These are phyloP conservation scores for Ustilago curta DNA, from an alignment of 1,284 basidiomycete genomes.

Conservation along the genomic window DNA sequence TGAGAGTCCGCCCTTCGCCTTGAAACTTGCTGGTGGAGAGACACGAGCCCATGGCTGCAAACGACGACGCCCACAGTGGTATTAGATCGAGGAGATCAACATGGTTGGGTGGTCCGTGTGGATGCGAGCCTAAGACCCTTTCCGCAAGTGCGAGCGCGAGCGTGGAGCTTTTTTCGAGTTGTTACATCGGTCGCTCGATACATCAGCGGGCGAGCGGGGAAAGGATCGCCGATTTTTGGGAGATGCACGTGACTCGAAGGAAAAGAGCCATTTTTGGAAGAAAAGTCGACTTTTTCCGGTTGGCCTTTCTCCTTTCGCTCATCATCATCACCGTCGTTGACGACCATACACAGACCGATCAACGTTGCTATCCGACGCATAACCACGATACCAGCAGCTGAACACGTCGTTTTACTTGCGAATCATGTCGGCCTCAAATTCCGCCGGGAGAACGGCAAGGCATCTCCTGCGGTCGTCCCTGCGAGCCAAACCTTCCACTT, in stretches of 20 bases:
- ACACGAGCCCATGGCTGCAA: constrained; percentile 35
- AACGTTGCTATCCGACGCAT: background rate
- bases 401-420: background rate
- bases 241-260: constrained; percentile 1
- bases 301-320: background rate
- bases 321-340: constrained; percentile 3
- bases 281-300: background rate
- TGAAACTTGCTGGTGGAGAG: constrained; percentile 27
- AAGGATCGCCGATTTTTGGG: constrained; percentile 2
- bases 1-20: constrained; percentile 33
- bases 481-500: constrained; percentile 21
- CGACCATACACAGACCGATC: background rate
- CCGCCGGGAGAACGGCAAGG: constrained; percentile 23
- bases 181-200: background rate
- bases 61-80: background rate
- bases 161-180: background rate
- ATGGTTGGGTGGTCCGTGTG: background rate
- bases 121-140: background rate
- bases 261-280: constrained; percentile 1
- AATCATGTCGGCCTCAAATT: constrained; percentile 26
- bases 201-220: too few relatives aligned
- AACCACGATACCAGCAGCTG: background rate
- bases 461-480: constrained; percentile 21
- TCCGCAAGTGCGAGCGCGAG: too few relatives aligned
- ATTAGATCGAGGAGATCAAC: background rate